Evolutionary conservation across 768 basidiomycete genomes (phyloP).

Genomic region (Pleurotus salmoneostramineus): DNA sequence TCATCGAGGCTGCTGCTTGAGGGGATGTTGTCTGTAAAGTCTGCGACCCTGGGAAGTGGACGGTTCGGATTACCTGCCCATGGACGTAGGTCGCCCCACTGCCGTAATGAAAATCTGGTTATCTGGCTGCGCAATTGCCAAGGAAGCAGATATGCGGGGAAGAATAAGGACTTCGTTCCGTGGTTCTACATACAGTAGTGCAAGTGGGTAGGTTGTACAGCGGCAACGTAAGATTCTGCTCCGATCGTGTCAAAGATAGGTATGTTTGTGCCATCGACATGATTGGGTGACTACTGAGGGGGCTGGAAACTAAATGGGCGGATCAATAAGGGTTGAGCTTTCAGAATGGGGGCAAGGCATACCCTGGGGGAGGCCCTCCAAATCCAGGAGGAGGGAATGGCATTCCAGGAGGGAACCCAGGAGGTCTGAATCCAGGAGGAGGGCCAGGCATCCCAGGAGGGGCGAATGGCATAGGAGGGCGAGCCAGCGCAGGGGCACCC

Average conservation of each 20-base stretch:
- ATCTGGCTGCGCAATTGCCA: not conserved
- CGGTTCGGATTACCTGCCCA: not conserved
- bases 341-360: constrained; percentile 19
- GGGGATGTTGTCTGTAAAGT: not conserved
- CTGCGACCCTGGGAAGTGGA: not conserved
- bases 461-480: constrained; percentile 65
- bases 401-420: constrained; percentile 80
- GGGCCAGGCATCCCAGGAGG: constrained; percentile 84
- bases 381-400: constrained; percentile 82
- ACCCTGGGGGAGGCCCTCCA: constrained; percentile 83
- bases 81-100: not conserved
- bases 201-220: not conserved
- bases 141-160: not conserved
- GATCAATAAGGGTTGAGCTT: constrained; percentile 8
- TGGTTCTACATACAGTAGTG: constrained; percentile 4
- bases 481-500: constrained; percentile 55
- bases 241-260: not conserved
- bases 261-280: not conserved
- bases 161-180: not conserved
- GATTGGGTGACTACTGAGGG: constrained; percentile 28
- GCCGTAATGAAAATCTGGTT: not conserved
- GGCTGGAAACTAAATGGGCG: constrained; percentile 42
- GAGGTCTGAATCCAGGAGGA: constrained; percentile 82
- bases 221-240: not conserved
- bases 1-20: not conserved